Evolutionary conservation across 2,329 filamentous ascomycete species (phyloP), one percentile per base, ranked within the genome.

Genomic region (Fusarium nodosum): DNA sequence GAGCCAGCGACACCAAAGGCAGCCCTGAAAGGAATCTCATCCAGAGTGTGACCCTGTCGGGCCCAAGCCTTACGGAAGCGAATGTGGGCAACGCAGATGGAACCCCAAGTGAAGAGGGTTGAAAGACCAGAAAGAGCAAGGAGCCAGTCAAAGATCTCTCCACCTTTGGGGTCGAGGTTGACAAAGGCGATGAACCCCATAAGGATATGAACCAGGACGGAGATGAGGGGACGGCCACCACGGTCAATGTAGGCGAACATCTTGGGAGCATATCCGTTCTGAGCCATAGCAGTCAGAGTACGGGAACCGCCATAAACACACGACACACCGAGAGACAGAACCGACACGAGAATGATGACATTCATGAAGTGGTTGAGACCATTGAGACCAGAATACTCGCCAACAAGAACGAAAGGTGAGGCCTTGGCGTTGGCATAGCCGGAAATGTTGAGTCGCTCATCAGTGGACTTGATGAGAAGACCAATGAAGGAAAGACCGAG

Each of bases 21-120:
- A 15, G 88, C 87, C 51, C 79, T 78, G 82, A 90, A 93, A 2
- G 90, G 87, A n/a, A 93, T 84, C 78, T 92, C 90, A 53, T 90
- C 87, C 10, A 91, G 76, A 13, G 82, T 84, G 77, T 87, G 88
- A 39, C 88, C 88, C 64, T 90, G 84, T 33, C 80, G 77, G 24
- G 71, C 71, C 89, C 89, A 91, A 3, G 88, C 89, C 28, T 77
- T 74, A 41, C 89, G 88, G 84, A 91, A 91, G 38, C 89, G 88
- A 75, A 91, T 89, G 73, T 91, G 89, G 2, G 73, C 73, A 26
- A 89, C 77, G 75, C 88, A 90, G 71, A 91, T 88, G 47, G 85
- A 88, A 30, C 84, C 87, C 88, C 89, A 91, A 26, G 88, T 87
- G 77, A 90, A 91, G 60, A 91, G 83, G 36, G 87, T 85, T 13